Conservation (phyloP, 176 grass and related monocot species). For the Musa schizocarpa region DNA sequence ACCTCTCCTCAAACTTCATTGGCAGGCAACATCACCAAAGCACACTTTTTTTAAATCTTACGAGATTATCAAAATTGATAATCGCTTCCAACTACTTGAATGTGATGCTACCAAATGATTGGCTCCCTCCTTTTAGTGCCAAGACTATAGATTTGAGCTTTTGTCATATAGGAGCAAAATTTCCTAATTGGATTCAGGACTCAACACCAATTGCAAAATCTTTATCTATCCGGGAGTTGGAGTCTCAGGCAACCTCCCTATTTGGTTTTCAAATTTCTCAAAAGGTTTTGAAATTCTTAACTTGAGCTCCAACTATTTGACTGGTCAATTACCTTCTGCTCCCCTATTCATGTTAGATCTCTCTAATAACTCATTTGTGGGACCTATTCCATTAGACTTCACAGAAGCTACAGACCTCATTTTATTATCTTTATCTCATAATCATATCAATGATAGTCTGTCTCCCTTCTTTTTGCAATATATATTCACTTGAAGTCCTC, state of each 20-base stretch:
- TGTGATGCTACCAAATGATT: neutral
- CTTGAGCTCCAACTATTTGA: neutral
- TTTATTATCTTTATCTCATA: neutral
- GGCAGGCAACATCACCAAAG: conserved; percentile 5
- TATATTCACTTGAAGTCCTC: neutral
- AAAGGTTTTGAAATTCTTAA: no score
- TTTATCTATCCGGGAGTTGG: no score
- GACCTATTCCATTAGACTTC: neutral
- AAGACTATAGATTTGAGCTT: no score
- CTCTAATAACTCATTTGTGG: neutral
- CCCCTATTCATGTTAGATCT: neutral
- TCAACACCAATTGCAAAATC: no score
- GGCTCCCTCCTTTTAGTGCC: neutral
- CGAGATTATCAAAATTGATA: no score
- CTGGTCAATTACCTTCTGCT: neutral
- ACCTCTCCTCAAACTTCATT: conserved; percentile 13
- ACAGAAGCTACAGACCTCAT: accelerated
- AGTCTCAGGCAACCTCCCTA: no score
- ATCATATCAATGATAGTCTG: neutral
- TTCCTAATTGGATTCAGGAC: no score
- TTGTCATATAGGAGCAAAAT: neutral
- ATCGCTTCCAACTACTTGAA: conserved; percentile 19
- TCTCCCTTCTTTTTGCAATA: conserved; percentile 3
- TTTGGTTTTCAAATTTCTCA: no score
- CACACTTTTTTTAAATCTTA: no score